Base-by-base conservation (phyloP, 2,329 filamentous ascomycete species). In the Scorias spongiosa region DNA sequence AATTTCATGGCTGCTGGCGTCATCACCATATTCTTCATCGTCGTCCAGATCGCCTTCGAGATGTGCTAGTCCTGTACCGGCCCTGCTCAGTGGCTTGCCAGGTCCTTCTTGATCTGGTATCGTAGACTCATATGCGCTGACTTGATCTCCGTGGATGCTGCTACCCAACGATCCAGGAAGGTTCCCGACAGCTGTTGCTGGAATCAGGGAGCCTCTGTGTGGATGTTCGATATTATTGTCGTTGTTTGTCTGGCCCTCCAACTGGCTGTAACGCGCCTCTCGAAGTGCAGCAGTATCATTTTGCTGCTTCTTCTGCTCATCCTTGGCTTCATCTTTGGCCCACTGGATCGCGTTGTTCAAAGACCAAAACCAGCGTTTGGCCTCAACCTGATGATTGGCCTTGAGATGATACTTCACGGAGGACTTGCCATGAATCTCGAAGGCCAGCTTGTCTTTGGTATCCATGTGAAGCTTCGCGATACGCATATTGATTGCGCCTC, bases 321-420 rank as follows among this genome's bases (percentile, higher is more conserved):
- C 86, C 53, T 83, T 88, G 7, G 86, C 88, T 65, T 96, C 91
- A 57, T 98, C 91, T 63, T 98, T 98, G 49, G 86, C 81, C 83
- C 86, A 96, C 60, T 96, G 91, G 41, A 98, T 98, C 5, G 91
- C 89, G 61, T 98, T 98, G 66, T 98, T 98, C 49, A 98, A 70
- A 0, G 91, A 85, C 91, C 91, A 98, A 64, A 93, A 98, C 91
- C 91, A 98, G 44, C 91, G 78, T 65, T 98, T 98, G 5, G 91
- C 89, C 63, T 98, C 91, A 26, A 96, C 89, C 58, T 95, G 84
- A 63, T 98, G 91, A 57, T 98, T 98, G 0, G 91, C 91, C 63
- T 94, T 96, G 43, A 98, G 72, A 41, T 93, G 89, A 61, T 98
- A 98, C 65, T 95, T 98, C 61, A 98, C 91, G 0, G 89, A 96